A percentile compares a stretch with the other conserved stretches of the same genome.
Evolutionary conservation across 2,329 filamentous ascomycete genomes (phyloP).

Genomic region (Aureobasidium sp.): DNA sequence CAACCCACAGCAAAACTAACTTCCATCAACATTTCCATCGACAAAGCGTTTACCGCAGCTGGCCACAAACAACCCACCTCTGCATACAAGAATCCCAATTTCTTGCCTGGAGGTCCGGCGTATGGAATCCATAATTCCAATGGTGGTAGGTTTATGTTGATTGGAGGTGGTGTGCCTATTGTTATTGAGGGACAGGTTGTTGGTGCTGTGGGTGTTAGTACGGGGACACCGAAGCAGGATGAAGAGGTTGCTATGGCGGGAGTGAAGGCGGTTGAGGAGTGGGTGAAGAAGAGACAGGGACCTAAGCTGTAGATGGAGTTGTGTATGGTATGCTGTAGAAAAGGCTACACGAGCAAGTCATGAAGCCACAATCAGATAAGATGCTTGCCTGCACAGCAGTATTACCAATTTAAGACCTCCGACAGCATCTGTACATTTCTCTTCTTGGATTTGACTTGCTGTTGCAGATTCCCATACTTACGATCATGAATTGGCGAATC

Average conservation of each 20-base stretch:
- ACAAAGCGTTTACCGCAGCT: constrained; percentile 53
- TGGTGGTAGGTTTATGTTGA: constrained; percentile 46
- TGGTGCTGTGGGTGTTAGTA: constrained; percentile 49
- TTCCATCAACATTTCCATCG: constrained; percentile 57
- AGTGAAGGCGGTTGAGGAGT: constrained; percentile 40
- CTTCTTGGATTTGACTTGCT: background rate
- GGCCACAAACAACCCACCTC: constrained; percentile 47
- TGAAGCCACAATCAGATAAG: background rate
- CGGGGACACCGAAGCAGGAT: constrained; percentile 49
- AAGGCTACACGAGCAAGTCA: background rate
- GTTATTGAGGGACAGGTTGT: constrained; percentile 43
- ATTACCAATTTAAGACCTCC: background rate
- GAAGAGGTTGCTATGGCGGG: constrained; percentile 46
- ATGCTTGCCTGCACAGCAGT: no score
- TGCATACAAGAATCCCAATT: constrained; percentile 46
- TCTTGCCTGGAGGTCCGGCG: constrained; percentile 44
- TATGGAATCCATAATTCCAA: constrained; percentile 48
- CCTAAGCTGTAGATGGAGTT: constrained; percentile 28
- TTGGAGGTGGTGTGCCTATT: constrained; percentile 49
- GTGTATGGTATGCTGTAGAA: background rate
- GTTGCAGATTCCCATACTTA: background rate
- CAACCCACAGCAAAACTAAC: constrained; percentile 45
- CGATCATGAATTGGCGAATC: no score
- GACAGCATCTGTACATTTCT: background rate
- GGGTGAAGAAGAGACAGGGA: constrained; percentile 29